These are phyloP conservation scores for Penicillium paxilli DNA, from an alignment of 495 filamentous ascomycete species.

Conservation along the genomic window DNA sequence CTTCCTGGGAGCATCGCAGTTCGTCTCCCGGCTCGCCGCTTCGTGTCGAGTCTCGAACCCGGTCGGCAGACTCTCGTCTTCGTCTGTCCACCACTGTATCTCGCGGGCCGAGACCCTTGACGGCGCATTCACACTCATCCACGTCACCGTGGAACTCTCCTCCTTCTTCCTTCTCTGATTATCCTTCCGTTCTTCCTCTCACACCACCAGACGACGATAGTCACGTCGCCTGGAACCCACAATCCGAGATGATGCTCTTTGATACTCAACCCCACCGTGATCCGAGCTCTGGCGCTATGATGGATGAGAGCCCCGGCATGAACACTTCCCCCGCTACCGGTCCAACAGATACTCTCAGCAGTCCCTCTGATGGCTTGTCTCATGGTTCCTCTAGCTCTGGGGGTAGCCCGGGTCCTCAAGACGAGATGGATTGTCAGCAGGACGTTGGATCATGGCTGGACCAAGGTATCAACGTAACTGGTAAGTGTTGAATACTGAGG, in stretches of 20 bases:
- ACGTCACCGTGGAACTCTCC: conserved; percentile 29
- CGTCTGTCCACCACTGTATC: conserved; percentile 35
- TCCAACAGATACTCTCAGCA: conserved; percentile 31
- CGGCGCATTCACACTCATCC: conserved; percentile 22
- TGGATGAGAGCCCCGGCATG: conserved; percentile 39
- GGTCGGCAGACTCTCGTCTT: conserved; percentile 40
- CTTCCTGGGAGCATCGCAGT: conserved; percentile 41
- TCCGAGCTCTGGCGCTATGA: conserved; percentile 33
- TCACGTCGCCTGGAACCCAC: conserved; percentile 39
- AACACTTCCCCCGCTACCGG: conserved; percentile 27
- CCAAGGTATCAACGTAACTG: conserved; percentile 42
- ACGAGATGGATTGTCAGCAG: conserved; percentile 43
- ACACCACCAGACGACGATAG: conserved; percentile 48
- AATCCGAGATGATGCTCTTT: conserved; percentile 36
- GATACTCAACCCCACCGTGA: conserved; percentile 30
- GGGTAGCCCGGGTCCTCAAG: conserved; percentile 35
- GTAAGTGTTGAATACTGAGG: conserved; percentile 29
- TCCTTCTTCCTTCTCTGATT: conserved; percentile 26
- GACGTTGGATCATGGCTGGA: conserved; percentile 43
- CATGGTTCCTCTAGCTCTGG: conserved; percentile 39
- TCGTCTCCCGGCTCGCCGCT: conserved; percentile 24
- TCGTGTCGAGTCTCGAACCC: conserved; percentile 30
- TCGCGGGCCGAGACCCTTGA: conserved; percentile 38
- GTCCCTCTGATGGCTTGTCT: conserved; percentile 36
- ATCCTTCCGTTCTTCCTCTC: conserved; percentile 37